Evolutionary conservation across 2,329 filamentous ascomycete genomes (phyloP), one percentile per base, ranked within the genome.

Genomic region (Penicillium sp.): DNA sequence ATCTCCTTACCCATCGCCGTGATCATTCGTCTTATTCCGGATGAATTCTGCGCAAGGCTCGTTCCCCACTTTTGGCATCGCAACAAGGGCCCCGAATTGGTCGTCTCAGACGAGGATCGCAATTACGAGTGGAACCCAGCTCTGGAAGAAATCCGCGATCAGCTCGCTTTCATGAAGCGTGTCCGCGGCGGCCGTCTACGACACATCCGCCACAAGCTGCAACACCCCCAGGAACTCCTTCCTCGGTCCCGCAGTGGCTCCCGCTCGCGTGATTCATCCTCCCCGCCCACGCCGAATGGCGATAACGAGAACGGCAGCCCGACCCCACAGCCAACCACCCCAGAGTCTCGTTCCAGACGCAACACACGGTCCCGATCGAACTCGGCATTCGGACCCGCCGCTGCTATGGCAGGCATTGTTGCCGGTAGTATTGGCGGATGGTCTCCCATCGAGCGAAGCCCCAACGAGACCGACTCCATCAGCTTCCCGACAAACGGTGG

Each of bases 1-100:
- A 67, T 90, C 12, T 87, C 86, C 0, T 75, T 90, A n/a, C 87
- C 87, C 0, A 76, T 90, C n/a, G 84, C 80, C 43, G 73, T 84
- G 17, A 75, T 86, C 43, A 80, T 86, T 22, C 81, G 84, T 41
- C 69, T 84, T n/a, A 79, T 86, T 36, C 84, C 84, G 0, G 82
- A 86, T 63, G 80, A 82, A 50, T 73, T 84, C 22, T 71, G 84
- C 52, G 65, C 68, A 40, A 75, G 66, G 43, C 62, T 79, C 16
- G 70, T 80, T 35, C 77, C 78, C 16, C 64, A 62, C 11, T 67
- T 73, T 53, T 74, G 72, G 69, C 58, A 59, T 14, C 70, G 72
- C 56, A 69, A 73, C 60, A 70, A 73, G 53, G 61, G 69, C 3
- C 77, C 77, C n/a, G 70, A 76, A 53, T 62, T 79, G 17, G 60